Percentiles rank a stretch among this genome's conserved stretches.
Conservation (phyloP, 2,329 filamentous ascomycete species). For the Pseudogymnoascus sp. region DNA sequence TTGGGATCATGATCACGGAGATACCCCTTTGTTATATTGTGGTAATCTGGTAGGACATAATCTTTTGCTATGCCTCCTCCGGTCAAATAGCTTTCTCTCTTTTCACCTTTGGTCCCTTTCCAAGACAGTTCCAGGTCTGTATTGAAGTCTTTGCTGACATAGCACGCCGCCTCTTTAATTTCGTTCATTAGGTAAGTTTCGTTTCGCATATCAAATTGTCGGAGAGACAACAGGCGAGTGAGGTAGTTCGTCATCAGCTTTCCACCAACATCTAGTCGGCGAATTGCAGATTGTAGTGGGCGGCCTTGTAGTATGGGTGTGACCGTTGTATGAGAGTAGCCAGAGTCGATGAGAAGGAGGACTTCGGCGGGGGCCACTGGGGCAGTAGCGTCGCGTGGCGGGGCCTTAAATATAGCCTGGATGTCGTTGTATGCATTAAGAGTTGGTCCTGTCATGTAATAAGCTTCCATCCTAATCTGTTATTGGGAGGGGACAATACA, state of each 20-base stretch:
- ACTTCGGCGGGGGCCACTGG: conserved; percentile 61
- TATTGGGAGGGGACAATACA: conserved; percentile 18
- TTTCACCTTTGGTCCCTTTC: conserved; percentile 64
- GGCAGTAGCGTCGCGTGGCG: conserved; percentile 38
- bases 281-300: conserved; percentile 71
- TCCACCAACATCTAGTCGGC: conserved; percentile 82
- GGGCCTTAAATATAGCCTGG: conserved; percentile 59
- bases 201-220: conserved; percentile 93
- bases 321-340: conserved; percentile 87
- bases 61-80: conserved; percentile 66
- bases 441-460: conserved; percentile 48
- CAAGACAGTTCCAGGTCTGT: conserved; percentile 73
- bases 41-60: conserved; percentile 82
- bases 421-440: conserved; percentile 80
- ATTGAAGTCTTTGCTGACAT: conserved; percentile 70
- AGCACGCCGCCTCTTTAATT: conserved; percentile 88
- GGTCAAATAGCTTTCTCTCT: conserved; percentile 41
- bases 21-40: conserved; percentile 54
- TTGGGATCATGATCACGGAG: conserved; percentile 70
- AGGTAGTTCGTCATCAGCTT: conserved; percentile 91
- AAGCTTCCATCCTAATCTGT: conserved; percentile 12
- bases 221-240: conserved; percentile 78
- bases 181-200: conserved; percentile 91
- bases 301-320: conserved; percentile 77
- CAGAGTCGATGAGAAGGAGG: conserved; percentile 81